Evolutionary conservation across 2,329 filamentous ascomycete species (phyloP).

Genomic region (Penicillium sp.): DNA sequence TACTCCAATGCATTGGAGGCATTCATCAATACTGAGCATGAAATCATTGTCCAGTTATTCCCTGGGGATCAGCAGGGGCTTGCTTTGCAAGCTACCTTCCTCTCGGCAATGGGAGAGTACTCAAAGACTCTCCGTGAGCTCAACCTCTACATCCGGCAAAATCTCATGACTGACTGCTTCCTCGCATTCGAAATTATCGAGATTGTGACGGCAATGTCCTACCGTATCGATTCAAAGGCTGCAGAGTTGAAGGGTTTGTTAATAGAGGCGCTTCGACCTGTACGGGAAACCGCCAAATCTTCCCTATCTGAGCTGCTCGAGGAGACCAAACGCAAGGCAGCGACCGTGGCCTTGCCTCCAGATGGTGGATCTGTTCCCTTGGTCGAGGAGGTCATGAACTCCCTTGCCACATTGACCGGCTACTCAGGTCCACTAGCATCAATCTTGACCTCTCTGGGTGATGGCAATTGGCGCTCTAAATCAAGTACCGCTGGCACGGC

Average conservation of each 20-base stretch:
- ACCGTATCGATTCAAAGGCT: slow-evolving; percentile 75
- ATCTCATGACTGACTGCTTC: slow-evolving; percentile 88
- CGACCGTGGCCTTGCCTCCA: slow-evolving; percentile 66
- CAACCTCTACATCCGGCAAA: slow-evolving; percentile 83
- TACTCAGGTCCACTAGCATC: slow-evolving; percentile 84
- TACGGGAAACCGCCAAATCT: slow-evolving; percentile 86
- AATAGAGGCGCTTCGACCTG: slow-evolving; percentile 80
- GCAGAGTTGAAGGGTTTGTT: slow-evolving; percentile 83
- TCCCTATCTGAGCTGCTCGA: slow-evolving; percentile 82
- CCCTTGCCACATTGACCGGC: slow-evolving; percentile 80
- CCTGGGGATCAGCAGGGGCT: slow-evolving; percentile 78
- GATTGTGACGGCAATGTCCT: slow-evolving; percentile 77
- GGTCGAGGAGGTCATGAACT: slow-evolving; percentile 80
- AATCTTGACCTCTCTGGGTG: slow-evolving; percentile 87
- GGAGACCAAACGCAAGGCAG: slow-evolving; percentile 72
- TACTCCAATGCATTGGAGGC: slow-evolving; percentile 87
- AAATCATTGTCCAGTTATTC: slow-evolving; percentile 87
- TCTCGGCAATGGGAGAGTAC: slow-evolving; percentile 75
- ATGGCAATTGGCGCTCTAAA: slow-evolving; percentile 78
- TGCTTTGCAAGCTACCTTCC: slow-evolving; percentile 77
- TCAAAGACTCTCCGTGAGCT: slow-evolving; percentile 83
- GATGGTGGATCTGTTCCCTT: slow-evolving; percentile 79
- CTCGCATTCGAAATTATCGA: slow-evolving; percentile 94
- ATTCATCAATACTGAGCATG: slow-evolving; percentile 83
- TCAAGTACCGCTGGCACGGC: slow-evolving; percentile 67